Evolutionary conservation across 192 early-diverging fungal species (phyloP).

Genomic region (Jimgerdemannia lactiflua): DNA sequence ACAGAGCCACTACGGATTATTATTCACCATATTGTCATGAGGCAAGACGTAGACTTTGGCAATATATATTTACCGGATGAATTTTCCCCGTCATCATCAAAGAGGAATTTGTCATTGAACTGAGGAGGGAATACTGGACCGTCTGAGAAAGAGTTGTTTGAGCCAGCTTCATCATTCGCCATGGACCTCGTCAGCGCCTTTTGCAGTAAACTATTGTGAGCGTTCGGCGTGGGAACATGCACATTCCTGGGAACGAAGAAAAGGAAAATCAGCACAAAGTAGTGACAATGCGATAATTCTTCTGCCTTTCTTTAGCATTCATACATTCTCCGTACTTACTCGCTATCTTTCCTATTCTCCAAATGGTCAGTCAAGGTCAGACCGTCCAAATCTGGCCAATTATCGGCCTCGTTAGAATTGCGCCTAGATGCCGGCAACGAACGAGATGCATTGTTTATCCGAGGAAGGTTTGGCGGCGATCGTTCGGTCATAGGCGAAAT

Average conservation of each 20-base stretch:
- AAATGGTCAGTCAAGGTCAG: conserved; percentile 22
- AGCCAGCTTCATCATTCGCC: not conserved
- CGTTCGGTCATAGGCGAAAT: conserved; percentile 14
- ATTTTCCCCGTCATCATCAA: conserved; percentile 41
- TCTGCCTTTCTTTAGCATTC: not conserved
- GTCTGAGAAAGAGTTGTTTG: conserved; percentile 18
- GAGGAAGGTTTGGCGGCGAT: not conserved
- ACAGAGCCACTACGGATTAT: not conserved
- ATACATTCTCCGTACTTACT: conserved; percentile 10
- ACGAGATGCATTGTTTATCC: conserved; percentile 19
- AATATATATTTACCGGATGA: not conserved
- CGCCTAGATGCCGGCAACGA: conserved; percentile 69
- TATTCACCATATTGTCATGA: too few relatives aligned
- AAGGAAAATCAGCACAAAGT: not conserved
- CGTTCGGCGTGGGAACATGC: not conserved
- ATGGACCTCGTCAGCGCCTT: conserved; percentile 6
- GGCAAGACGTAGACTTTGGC: too few relatives aligned
- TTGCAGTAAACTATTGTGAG: conserved; percentile 3
- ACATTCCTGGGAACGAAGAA: not conserved
- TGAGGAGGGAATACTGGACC: conserved; percentile 28
- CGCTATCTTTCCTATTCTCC: conserved; percentile 19
- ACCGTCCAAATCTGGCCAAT: conserved; percentile 37
- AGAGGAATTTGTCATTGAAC: conserved; percentile 43
- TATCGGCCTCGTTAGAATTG: conserved; percentile 63
- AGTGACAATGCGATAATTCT: too few relatives aligned